phyloP scores from a whole-genome alignment of 2,329 filamentous ascomycete genomes.

The Trichothecium roseum region DNA sequence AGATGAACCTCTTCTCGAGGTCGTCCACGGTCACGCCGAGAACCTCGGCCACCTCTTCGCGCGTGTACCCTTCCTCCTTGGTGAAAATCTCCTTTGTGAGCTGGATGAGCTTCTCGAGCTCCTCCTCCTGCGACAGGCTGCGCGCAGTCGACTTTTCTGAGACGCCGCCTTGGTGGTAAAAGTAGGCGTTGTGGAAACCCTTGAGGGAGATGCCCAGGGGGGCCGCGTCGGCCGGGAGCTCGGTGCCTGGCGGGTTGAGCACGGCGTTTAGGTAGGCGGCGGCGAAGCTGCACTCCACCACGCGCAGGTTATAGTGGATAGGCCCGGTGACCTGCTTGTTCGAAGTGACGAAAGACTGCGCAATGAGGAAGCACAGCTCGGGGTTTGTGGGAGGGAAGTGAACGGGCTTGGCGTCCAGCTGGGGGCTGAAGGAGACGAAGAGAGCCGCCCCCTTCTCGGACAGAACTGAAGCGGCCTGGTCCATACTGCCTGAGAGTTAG shows the following conservation, averaged over 20 bases:
- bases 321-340: conserved; percentile 93
- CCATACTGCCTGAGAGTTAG: conserved; percentile 55
- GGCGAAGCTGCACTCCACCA: conserved; percentile 89
- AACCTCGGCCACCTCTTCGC: conserved; percentile 68
- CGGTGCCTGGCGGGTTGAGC: conserved; percentile 43
- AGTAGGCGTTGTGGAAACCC: conserved; percentile 79
- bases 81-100: conserved; percentile 62
- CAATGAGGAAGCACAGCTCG: conserved; percentile 84
- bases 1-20: conserved; percentile 70
- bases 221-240: conserved; percentile 65
- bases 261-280: conserved; percentile 56
- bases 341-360: conserved; percentile 85
- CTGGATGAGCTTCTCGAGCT: conserved; percentile 63
- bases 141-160: conserved; percentile 31
- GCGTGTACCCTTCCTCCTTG: conserved; percentile 75
- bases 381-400: conserved; percentile 72
- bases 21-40: conserved; percentile 60
- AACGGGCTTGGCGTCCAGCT: conserved; percentile 65
- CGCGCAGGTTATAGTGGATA: conserved; percentile 90
- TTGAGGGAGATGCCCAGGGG: conserved; percentile 76
- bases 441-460: conserved; percentile 76
- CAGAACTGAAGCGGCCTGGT: conserved; percentile 93
- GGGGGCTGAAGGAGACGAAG: conserved; percentile 81
- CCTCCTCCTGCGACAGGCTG: conserved; percentile 40
- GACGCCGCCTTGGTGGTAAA: conserved; percentile 35